Base-by-base conservation (phyloP, 2,329 filamentous ascomycete species). In the Fusarium sp. region DNA sequence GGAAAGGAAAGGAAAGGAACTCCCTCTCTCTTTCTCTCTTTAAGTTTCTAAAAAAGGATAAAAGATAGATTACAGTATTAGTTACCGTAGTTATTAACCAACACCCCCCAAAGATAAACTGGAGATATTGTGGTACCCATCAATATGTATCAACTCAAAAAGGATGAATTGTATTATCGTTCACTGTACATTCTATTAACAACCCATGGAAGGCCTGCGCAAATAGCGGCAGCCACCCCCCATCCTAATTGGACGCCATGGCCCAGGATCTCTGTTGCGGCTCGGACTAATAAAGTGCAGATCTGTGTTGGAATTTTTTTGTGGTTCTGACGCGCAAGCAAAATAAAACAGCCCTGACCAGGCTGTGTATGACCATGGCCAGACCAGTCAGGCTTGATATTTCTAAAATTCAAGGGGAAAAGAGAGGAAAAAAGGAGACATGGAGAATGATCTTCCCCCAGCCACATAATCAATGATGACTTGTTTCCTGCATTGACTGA, bases 291-390 rank as follows among this genome's bases (percentile, higher is more conserved):
- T 56, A 56, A 50, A 46, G 20, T 65, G 62, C 51, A 65, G 62
- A 65, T 65, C 62, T 65, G 61, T 65, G 40, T 54, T 65, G 23
- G 60, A 38, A 55, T 36, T 58, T 62, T 53, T 53, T 49, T 49
- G 62, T 65, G 62, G 62, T 60, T 59, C 62, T 65, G 62, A 65
- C 62, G 62, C 62, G 62, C 62, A 65, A 65, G 62, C 62, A 61
- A 50, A 60, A 64, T 64, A 54, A 59, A 65, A 23, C 45, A 65
- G 53, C 62, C 37, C 61, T 59, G 62, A 41, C 62, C 62, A 65
- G 31, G 61, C 15, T 50, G 34, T 37, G 62, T 50, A 30, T 37
- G 62, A 46, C 51, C 62, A 47, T 46, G 40, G 52, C 60, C 23
- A 23, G 5, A 23, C 23, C 23, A 23, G 23, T 23, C 23, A 38